Evolutionary conservation across 2,329 filamentous ascomycete genomes (phyloP), one percentile per base, ranked within the genome.

Genomic region (Endocalyx cinctus): DNA sequence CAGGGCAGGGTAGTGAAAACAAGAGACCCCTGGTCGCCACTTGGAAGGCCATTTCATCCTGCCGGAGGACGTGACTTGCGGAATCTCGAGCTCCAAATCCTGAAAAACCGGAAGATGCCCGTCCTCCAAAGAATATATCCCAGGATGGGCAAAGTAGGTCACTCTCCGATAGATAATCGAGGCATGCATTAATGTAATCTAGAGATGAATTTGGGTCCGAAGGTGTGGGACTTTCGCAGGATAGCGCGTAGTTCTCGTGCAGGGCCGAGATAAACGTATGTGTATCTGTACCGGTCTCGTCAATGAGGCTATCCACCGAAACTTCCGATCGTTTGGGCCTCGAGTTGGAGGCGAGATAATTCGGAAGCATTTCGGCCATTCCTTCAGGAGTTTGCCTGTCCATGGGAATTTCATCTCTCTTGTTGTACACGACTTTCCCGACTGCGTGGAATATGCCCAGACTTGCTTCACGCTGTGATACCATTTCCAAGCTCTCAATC

Each of bases 401-500:
- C 10, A 69, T 60, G 4, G 61, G 58, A 28, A 41, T 55, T 17
- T 82, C 78, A 15, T 84, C 74, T 28, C 92, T 77, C 57, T 96
- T 98, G 65, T 98, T 98, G 65, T 97, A 94, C 1, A 97, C 82
- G 3, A 98, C 86, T 55, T 92, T 96, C 4, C 90, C 92, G 10
- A 97, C 85, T 1, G 92, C 88, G 57, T 98, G 92, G 53, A 98
- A 98, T 31, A 98, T 87, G 2, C 90, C 92, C 3, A 98, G 68
- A 42, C 83, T 95, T 12, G 85, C 82, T 62, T 97, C 92, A 35
- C 92, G 77, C 51, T 89, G 87, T 1, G 85, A 87, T 15, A 97
- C 77, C 38, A 92, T 67, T 51, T 87, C 79, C 8, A 97, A 61
- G 5, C 80, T 89, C 42, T 94, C 83, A 38, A 77, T 69, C 57